A percentile compares a stretch with the other conserved stretches of the same genome.
phyloP scores from a whole-genome alignment of 2,329 filamentous ascomycete genomes.

The Talaromyces sp. region DNA sequence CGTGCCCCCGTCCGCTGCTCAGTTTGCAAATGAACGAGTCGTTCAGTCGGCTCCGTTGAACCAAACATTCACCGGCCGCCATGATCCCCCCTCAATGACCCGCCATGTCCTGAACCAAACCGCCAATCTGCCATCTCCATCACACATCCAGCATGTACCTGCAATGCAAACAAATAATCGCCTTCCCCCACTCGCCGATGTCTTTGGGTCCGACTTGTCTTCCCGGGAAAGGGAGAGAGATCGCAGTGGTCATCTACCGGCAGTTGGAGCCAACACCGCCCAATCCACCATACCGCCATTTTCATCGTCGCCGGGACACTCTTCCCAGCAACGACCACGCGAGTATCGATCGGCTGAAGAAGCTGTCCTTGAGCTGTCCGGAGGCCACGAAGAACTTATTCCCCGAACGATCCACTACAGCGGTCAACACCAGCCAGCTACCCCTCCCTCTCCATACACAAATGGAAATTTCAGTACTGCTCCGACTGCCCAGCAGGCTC shows the following conservation, averaged over 20 bases:
- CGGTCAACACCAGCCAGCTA: constrained; percentile 60
- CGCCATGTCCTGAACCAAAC: constrained; percentile 77
- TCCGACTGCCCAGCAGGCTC: constrained; percentile 61
- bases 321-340: constrained; percentile 56
- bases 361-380: constrained; percentile 82
- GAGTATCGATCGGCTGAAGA: constrained; percentile 97
- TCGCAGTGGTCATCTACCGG: constrained; percentile 44
- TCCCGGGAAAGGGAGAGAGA: constrained; percentile 34
- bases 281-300: constrained; percentile 65
- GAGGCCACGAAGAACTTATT: constrained; percentile 85
- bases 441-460: constrained; percentile 58
- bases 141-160: constrained; percentile 85
- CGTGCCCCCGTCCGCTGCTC: constrained; percentile 85
- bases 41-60: constrained; percentile 94
- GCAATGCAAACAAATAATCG: constrained; percentile 87
- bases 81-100: constrained; percentile 70
- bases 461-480: constrained; percentile 37
- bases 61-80: constrained; percentile 89
- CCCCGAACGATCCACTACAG: constrained; percentile 95
- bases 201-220: constrained; percentile 75
- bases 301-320: constrained; percentile 63
- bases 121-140: constrained; percentile 75
- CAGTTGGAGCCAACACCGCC: constrained; percentile 58
- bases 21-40: constrained; percentile 89
- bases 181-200: constrained; percentile 87